Percentiles rank a stretch among this genome's conserved stretches.
These are phyloP conservation scores for Rhizodiscina lignyota DNA, from an alignment of 495 filamentous ascomycete species.

Conservation along the genomic window DNA sequence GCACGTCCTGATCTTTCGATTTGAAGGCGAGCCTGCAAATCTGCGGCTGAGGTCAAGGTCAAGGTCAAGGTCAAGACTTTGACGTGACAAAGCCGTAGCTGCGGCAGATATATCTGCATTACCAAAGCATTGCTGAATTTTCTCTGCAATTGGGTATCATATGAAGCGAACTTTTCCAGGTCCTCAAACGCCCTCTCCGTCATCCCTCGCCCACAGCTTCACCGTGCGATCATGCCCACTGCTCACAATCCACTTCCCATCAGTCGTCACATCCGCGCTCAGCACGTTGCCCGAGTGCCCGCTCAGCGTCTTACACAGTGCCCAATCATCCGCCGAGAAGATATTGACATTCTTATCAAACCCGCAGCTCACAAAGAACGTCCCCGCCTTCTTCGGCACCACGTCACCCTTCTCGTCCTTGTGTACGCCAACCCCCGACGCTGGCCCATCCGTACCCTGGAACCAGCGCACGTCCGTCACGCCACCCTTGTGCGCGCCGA, in stretches of 20 bases:
- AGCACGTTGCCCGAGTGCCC: constrained; percentile 87
- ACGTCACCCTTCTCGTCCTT: constrained; percentile 29
- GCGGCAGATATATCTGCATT: no score
- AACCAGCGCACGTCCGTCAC: constrained; percentile 92
- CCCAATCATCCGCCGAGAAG: constrained; percentile 94
- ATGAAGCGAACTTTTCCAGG: no score
- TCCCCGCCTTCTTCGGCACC: constrained; percentile 51
- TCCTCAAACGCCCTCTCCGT: constrained; percentile 29
- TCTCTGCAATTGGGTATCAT: no score
- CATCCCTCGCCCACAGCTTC: constrained; percentile 89
- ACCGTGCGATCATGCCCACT: constrained; percentile 88
- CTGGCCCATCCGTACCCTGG: constrained; percentile 56
- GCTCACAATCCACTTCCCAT: constrained; percentile 84
- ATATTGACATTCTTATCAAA: constrained; percentile 95
- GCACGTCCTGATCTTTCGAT: no score
- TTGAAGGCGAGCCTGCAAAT: no score
- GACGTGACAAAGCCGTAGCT: no score
- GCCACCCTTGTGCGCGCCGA: constrained; percentile 82
- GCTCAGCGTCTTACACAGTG: constrained; percentile 66
- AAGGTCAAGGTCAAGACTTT: no score
- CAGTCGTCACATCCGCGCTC: constrained; percentile 68
- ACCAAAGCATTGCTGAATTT: no score
- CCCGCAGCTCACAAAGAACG: constrained; percentile 77
- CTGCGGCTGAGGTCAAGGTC: no score
- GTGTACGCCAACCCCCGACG: constrained; percentile 26